Evolutionary conservation across 441 rosid genomes (phyloP).

Genomic region (Euphorbia celastroides): DNA sequence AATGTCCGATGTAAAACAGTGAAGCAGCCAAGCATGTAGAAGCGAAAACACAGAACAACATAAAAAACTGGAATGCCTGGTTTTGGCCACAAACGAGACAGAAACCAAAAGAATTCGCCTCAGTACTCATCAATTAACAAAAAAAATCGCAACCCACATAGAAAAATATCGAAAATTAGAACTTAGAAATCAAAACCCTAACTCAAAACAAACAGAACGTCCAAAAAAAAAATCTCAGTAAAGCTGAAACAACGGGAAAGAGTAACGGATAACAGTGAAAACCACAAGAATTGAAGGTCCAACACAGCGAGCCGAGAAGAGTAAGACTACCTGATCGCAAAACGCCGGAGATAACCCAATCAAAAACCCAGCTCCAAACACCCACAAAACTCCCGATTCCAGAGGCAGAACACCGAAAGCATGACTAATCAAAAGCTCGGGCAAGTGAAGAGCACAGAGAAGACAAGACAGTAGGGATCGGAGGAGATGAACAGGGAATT

Average conservation of each 20-base stretch:
- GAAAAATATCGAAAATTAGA: too few species aligned
- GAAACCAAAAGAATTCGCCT: background rate
- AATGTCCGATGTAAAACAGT: background rate
- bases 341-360: background rate
- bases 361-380: conserved; percentile 7
- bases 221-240: background rate
- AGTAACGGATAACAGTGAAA: conserved; percentile 15
- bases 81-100: background rate
- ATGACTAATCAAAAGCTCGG: background rate
- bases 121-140: background rate
- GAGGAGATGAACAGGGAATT: conserved; percentile 4
- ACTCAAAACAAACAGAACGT: background rate
- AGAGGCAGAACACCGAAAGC: background rate
- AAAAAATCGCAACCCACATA: background rate
- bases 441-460: conserved; percentile 10
- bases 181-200: conserved; percentile 8
- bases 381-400: background rate
- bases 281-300: conserved; percentile 1
- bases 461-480: conserved; percentile 9
- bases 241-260: conserved; percentile 9
- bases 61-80: background rate
- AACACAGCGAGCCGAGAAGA: background rate
- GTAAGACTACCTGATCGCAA: conserved; percentile 8
- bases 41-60: background rate
- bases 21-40: background rate